Base-by-base conservation (phyloP, 129 eudicot genomes). In the Scalesia atractyloides region DNA sequence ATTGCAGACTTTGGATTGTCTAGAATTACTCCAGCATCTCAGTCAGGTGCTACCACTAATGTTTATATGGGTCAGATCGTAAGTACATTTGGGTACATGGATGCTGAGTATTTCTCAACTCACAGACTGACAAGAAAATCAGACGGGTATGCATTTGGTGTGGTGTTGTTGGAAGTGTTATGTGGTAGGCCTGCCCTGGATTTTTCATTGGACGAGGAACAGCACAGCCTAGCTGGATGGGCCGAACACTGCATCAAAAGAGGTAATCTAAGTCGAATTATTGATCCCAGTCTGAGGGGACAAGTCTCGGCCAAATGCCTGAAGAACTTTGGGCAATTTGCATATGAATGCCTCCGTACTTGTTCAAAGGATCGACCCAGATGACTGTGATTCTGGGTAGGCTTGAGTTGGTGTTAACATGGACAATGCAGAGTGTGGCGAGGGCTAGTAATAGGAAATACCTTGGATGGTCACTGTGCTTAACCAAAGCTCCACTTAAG, bases 121-220 rank as follows among this genome's bases (percentile, higher is more conserved):
- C 77, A 20, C 36, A 74, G 67, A 74, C 62, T 69, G 0, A 82
- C 90, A 1, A 22, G 83, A 69, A 86, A 74, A 69, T 70, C 85
- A 11, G 85, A 86, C 30, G 86, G 73, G 43, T 86, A 82, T 71
- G 76, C 85, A 49, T 86, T 86, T 43, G 85, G 83, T 10, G 87
- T 86, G 26, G 91, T 80, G 20, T 74, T 83, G 48, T 66, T 70
- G 51, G 81, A 81, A 72, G 75, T 43, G 57, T 59, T 81, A 30
- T 81, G 79, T 49, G 88, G 85, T 52, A 81, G 85, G 76, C 85
- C 78, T 19, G 86, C 87, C 30, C 59, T 86, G 56, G 85, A 86
- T 70, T 47, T 63, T 20, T 77, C 68, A 2, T 43, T 83, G n/a
- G 76, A 66, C 13, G 85, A 80, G 67, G 79, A 77, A 5, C 71